Evolutionary conservation across 129 eudicot genomes (phyloP).

Genomic region (Helichrysum umbraculigerum): DNA sequence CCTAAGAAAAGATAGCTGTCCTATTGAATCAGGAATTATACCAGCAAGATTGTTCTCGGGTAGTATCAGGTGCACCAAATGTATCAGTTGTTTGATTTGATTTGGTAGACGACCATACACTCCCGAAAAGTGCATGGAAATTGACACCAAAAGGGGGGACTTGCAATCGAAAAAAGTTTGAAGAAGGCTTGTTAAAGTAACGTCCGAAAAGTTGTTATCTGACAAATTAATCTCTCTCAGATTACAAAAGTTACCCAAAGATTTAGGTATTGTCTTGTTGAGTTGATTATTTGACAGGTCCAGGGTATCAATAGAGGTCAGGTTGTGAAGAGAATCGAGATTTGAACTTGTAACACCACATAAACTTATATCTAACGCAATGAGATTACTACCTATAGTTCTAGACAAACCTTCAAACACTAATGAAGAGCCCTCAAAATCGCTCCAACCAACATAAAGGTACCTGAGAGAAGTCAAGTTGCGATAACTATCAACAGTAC

Average conservation of each 20-base stretch:
- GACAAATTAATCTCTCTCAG: slow-evolving; percentile 16
- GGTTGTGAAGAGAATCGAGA: slow-evolving; percentile 11
- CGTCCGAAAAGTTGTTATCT: not conserved
- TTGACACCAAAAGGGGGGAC: slow-evolving; percentile 22
- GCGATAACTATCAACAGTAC: not conserved
- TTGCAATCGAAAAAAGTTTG: slow-evolving; percentile 13
- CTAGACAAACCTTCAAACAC: slow-evolving; percentile 21
- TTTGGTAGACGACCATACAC: slow-evolving; percentile 21
- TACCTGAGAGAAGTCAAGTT: slow-evolving; percentile 23
- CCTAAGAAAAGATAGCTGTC: not conserved
- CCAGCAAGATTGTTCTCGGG: not conserved
- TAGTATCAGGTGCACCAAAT: slow-evolving; percentile 1
- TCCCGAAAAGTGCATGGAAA: not conserved
- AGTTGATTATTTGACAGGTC: not conserved
- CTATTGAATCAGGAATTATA: not conserved
- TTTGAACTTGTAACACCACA: slow-evolving; percentile 15
- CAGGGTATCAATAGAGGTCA: slow-evolving; percentile 21
- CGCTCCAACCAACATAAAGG: not conserved
- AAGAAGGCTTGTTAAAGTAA: not conserved
- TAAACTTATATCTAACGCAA: not conserved
- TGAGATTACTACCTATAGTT: not conserved
- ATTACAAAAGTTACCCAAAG: slow-evolving; percentile 17
- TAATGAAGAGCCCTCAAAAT: not conserved
- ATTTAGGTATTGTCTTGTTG: not conserved
- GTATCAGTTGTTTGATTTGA: not conserved